Conservation (phyloP, 2,329 filamentous ascomycete genomes). For the Alternaria brassicae region DNA sequence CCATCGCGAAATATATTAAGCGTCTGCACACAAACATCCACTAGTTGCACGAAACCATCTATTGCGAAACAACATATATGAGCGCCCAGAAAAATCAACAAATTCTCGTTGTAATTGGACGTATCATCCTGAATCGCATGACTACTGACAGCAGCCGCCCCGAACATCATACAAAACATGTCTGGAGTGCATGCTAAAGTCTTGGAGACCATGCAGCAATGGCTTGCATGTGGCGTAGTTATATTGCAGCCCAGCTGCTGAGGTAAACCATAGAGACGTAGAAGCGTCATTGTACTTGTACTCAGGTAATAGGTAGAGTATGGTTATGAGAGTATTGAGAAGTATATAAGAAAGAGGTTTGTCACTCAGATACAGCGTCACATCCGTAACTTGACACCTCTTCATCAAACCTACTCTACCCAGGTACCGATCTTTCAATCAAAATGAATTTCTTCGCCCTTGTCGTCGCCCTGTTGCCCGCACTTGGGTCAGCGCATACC, state of each 20-base stretch:
- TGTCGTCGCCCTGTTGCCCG: conserved; percentile 38
- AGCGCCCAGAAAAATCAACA: neutral
- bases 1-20: conserved; percentile 24
- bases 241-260: conserved; percentile 17
- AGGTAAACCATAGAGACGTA: conserved; percentile 8
- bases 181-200: conserved; percentile 18
- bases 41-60: conserved; percentile 13
- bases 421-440: neutral
- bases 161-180: neutral
- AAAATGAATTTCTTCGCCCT: conserved; percentile 42
- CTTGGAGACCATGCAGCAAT: conserved; percentile 8
- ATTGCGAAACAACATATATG: conserved; percentile 23
- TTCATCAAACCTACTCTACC: neutral
- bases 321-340: neutral
- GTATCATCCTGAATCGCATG: neutral
- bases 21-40: conserved; percentile 15
- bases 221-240: conserved; percentile 15
- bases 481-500: conserved; percentile 49
- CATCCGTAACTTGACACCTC: conserved; percentile 5
- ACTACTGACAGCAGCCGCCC: conserved; percentile 3
- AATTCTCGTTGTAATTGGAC: neutral
- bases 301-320: neutral
- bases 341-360: conserved; percentile 20
- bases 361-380: neutral
- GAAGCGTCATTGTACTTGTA: conserved; percentile 7